Percentiles rank a stretch among this genome's conserved stretches.
Conservation (phyloP, 805 yeast genomes). For the Alloascoidea africana region DNA sequence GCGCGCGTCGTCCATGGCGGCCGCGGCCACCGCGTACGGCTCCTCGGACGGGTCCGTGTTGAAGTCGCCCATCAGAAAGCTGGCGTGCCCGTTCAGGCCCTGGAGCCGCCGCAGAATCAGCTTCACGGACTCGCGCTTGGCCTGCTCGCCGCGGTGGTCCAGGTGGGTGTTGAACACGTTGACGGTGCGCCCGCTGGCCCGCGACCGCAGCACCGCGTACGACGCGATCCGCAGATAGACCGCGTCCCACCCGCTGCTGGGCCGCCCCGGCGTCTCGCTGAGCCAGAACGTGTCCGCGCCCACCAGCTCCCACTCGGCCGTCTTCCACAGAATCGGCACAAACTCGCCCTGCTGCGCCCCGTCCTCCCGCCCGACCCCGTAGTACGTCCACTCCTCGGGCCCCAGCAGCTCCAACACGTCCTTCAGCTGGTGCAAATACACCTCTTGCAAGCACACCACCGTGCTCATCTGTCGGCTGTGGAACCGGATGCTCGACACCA, state of each 20-base stretch:
- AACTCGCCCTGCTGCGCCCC: conserved; percentile 35
- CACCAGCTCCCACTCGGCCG: conserved; percentile 21
- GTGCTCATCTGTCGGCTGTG: conserved; percentile 16
- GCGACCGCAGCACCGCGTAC: conserved; percentile 16
- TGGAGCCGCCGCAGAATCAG: conserved; percentile 18
- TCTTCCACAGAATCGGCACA: conserved; percentile 29
- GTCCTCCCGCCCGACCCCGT: conserved; percentile 36
- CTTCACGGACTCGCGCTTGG: conserved; percentile 29
- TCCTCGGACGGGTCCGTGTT: conserved; percentile 30
- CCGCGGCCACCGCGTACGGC: conserved; percentile 25
- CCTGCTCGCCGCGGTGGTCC: conserved; percentile 30
- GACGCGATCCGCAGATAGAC: conserved; percentile 25
- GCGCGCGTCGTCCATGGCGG: conserved; percentile 12
- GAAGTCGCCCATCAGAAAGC: conserved; percentile 38
- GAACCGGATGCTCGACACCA: conserved; percentile 26
- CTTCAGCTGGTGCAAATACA: conserved; percentile 26
- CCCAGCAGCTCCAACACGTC: conserved; percentile 23
- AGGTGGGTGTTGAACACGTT: conserved; percentile 32
- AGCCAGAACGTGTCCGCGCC: conserved; percentile 35
- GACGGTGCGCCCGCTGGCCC: conserved; percentile 10
- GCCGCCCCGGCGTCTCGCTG: conserved; percentile 34
- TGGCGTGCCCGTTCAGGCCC: conserved; percentile 14
- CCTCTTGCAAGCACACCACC: conserved; percentile 35
- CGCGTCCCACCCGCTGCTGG: conserved; percentile 38
- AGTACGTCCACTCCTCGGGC: conserved; percentile 26